Conservation (phyloP, 2,329 filamentous ascomycete genomes). For the Cytospora mali region DNA sequence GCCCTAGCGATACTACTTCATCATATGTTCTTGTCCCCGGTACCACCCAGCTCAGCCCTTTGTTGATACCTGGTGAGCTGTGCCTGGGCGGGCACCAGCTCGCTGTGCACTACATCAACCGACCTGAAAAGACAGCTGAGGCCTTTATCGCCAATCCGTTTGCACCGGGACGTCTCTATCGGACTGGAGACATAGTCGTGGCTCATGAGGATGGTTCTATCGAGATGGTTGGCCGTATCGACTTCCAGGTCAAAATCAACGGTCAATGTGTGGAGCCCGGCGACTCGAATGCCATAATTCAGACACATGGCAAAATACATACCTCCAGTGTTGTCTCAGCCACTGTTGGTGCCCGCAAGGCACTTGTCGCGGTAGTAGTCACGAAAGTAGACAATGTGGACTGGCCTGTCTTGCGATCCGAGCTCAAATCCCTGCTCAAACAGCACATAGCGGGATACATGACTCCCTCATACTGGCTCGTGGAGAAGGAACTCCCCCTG, state of each 20-base stretch:
- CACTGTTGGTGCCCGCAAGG: not conserved
- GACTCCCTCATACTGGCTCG: not conserved
- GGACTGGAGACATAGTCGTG: slow-evolving; percentile 80
- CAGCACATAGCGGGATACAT: not conserved
- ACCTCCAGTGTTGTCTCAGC: not conserved
- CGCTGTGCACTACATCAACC: slow-evolving; percentile 79
- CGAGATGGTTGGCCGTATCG: slow-evolving; percentile 79
- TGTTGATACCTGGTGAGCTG: slow-evolving; percentile 63
- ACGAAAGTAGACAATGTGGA: not conserved
- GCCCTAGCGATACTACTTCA: slow-evolving; percentile 79
- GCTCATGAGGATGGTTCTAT: slow-evolving; percentile 68
- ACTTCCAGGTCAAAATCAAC: slow-evolving; percentile 82
- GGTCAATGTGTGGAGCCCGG: slow-evolving; percentile 82
- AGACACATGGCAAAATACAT: not conserved
- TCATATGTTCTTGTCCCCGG: slow-evolving; percentile 65
- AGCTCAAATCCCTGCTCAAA: not conserved
- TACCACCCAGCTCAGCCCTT: slow-evolving; percentile 32
- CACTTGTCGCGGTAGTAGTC: not conserved
- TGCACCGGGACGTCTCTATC: slow-evolving; percentile 66
- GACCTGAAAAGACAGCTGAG: slow-evolving; percentile 69
- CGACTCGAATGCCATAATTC: slow-evolving; percentile 44
- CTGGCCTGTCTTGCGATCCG: not conserved
- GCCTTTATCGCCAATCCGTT: slow-evolving; percentile 71
- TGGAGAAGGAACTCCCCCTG: not conserved
- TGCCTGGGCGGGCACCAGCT: slow-evolving; percentile 79